A percentile compares a stretch with the other conserved stretches of the same genome.
phyloP scores from a whole-genome alignment of 768 basidiomycete species.

The Gloeopeniophorella convolvens region DNA sequence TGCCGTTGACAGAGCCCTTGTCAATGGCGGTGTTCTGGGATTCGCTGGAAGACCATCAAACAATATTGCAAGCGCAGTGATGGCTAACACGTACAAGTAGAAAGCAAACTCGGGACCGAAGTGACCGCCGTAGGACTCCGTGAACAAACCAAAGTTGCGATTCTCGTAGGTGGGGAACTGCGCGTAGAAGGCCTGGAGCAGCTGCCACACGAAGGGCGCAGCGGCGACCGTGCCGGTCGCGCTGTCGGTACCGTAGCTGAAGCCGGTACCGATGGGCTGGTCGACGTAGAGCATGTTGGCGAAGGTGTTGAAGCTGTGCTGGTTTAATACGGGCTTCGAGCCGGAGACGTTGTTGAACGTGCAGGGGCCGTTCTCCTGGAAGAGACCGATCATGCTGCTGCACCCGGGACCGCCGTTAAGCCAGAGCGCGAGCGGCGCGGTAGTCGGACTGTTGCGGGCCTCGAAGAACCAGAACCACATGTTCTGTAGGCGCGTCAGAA shows the following conservation, averaged over 20 bases:
- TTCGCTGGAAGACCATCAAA: conserved; percentile 21
- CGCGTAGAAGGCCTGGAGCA: conserved; percentile 13
- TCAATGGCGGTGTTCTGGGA: conserved; percentile 50
- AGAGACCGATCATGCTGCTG: conserved; percentile 3
- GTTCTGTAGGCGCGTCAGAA: not conserved
- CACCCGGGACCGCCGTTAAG: conserved; percentile 7
- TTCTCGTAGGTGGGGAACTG: conserved; percentile 36
- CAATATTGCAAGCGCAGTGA: not conserved
- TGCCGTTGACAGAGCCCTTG: conserved; percentile 33
- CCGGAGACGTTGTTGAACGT: conserved; percentile 11
- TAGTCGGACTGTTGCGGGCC: not conserved
- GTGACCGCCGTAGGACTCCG: conserved; percentile 37
- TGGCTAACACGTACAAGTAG: not conserved
- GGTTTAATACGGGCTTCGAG: conserved; percentile 3
- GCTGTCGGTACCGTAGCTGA: not conserved
- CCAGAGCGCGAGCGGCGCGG: conserved; percentile 4
- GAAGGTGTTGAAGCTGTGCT: conserved; percentile 9
- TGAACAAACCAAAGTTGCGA: conserved; percentile 44
- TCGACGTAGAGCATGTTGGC: conserved; percentile 20
- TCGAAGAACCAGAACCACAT: conserved; percentile 11
- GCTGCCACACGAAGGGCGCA: not conserved
- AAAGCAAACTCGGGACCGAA: conserved; percentile 23
- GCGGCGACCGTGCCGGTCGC: not conserved
- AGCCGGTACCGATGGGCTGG: conserved; percentile 7
- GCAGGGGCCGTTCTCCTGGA: conserved; percentile 16